phyloP scores from a whole-genome alignment of 176 grass and related monocot species.

The Paspalum vaginatum region DNA sequence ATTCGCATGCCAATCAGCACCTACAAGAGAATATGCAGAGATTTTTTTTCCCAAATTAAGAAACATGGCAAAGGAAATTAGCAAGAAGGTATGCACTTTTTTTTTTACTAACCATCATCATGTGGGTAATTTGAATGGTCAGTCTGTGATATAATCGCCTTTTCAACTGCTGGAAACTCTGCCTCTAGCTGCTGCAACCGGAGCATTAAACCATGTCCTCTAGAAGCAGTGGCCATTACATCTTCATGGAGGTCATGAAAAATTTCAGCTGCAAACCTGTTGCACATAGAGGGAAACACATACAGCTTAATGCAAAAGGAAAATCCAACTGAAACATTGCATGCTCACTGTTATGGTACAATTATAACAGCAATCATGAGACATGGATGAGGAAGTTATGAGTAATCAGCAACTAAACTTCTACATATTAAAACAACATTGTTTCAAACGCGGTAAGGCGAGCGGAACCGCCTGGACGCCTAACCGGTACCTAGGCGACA shows the following conservation, averaged over 20 bases:
- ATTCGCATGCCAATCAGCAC: conserved; percentile 75
- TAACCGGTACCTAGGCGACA: too few relatives aligned
- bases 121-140: conserved; percentile 62
- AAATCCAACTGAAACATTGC: background rate
- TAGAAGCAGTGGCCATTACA: conserved; percentile 80
- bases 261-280: conserved; percentile 95
- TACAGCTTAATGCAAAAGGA: conserved; percentile 10
- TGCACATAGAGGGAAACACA: conserved; percentile 12
- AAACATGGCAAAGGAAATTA: background rate
- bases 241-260: conserved; percentile 98
- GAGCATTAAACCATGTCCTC: conserved; percentile 90
- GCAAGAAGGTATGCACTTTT: background rate
- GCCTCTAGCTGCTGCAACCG: conserved; percentile 88
- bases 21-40: conserved; percentile 43
- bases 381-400: conserved; percentile 22
- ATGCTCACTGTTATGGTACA: background rate
- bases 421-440: background rate
- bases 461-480: too few relatives aligned
- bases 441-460: too few relatives aligned
- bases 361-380: conserved; percentile 1
- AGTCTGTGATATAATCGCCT: conserved; percentile 65
- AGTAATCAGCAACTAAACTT: conserved; percentile 3
- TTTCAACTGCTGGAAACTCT: conserved; percentile 84
- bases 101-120: conserved; percentile 68
- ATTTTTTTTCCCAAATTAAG: conserved; percentile 23